A percentile compares a stretch with the other conserved stretches of the same genome.
Evolutionary conservation across 331 rosid species (phyloP).

Genomic region (Stylosanthes scabra): DNA sequence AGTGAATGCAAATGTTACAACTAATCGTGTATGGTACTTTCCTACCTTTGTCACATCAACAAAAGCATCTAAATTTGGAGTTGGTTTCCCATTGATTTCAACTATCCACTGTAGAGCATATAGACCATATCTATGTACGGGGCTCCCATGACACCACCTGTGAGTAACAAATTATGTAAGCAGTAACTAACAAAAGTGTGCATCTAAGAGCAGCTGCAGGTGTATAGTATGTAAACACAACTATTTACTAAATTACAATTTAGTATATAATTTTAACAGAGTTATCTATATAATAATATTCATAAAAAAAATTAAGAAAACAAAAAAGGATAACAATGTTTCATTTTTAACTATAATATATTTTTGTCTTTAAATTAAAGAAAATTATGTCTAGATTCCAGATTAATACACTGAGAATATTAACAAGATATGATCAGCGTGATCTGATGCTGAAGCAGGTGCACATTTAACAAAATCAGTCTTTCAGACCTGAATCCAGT

Average conservation of each 20-base stretch:
- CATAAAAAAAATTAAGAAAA: not conserved
- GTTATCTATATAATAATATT: not conserved
- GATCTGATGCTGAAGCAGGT: not conserved
- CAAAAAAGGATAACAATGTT: slow-evolving; percentile 2
- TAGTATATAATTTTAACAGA: not conserved
- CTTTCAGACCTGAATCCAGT: not conserved
- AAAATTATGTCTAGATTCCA: slow-evolving; percentile 11
- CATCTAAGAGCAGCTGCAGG: not conserved
- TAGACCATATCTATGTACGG: slow-evolving; percentile 91
- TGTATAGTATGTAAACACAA: slow-evolving; percentile 1
- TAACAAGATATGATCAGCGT: not conserved
- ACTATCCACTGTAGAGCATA: slow-evolving; percentile 98
- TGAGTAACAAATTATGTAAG: slow-evolving; percentile 37
- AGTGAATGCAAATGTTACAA: not conserved
- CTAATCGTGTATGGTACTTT: not conserved
- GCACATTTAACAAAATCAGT: slow-evolving; percentile 2
- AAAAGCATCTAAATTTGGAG: slow-evolving; percentile 85
- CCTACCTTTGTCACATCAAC: slow-evolving; percentile 84
- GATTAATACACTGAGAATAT: slow-evolving; percentile 9
- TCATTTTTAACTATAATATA: not conserved
- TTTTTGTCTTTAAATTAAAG: slow-evolving; percentile 3
- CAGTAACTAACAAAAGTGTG: slow-evolving; percentile 13
- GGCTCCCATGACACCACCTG: slow-evolving; percentile 99
- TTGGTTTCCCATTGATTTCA: slow-evolving; percentile 88
- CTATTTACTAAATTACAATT: not conserved